phyloP scores from a whole-genome alignment of 768 basidiomycete genomes.

The Podaxis mareebaensis region DNA sequence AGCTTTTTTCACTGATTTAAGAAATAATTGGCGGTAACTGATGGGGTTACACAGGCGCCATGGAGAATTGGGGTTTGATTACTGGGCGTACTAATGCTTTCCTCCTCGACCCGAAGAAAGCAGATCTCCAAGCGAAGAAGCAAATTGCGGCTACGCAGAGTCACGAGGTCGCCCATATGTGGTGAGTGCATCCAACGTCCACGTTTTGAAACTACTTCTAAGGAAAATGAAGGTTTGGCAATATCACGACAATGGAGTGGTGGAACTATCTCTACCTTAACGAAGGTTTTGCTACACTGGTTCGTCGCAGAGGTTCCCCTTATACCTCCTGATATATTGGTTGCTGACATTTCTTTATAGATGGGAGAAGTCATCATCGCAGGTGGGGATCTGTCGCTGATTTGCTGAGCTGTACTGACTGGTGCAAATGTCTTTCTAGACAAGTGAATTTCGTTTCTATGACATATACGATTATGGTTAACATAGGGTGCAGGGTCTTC shows the following conservation, averaged over 20 bases:
- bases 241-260: slow-evolving; percentile 94
- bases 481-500: slow-evolving; percentile 48
- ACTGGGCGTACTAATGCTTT: slow-evolving; percentile 85
- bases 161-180: slow-evolving; percentile 89
- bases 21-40: neutral
- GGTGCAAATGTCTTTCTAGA: slow-evolving; percentile 34
- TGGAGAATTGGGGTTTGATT: slow-evolving; percentile 96
- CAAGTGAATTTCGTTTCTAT: slow-evolving; percentile 40
- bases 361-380: slow-evolving; percentile 89
- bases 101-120: slow-evolving; percentile 74
- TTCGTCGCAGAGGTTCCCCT: slow-evolving; percentile 31
- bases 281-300: slow-evolving; percentile 88
- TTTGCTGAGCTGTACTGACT: neutral
- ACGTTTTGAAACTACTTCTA: neutral
- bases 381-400: slow-evolving; percentile 42
- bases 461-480: neutral
- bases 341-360: slow-evolving; percentile 29
- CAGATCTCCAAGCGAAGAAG: slow-evolving; percentile 75
- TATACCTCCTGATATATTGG: neutral
- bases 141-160: slow-evolving; percentile 74
- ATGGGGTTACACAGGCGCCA: slow-evolving; percentile 51
- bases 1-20: slow-evolving; percentile 1
- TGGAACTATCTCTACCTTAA: slow-evolving; percentile 86
- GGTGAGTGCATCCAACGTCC: slow-evolving; percentile 37
- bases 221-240: slow-evolving; percentile 68